These are phyloP conservation scores for Clonostachys byssicola DNA, from an alignment of 2,329 filamentous ascomycete genomes.

Conservation along the genomic window DNA sequence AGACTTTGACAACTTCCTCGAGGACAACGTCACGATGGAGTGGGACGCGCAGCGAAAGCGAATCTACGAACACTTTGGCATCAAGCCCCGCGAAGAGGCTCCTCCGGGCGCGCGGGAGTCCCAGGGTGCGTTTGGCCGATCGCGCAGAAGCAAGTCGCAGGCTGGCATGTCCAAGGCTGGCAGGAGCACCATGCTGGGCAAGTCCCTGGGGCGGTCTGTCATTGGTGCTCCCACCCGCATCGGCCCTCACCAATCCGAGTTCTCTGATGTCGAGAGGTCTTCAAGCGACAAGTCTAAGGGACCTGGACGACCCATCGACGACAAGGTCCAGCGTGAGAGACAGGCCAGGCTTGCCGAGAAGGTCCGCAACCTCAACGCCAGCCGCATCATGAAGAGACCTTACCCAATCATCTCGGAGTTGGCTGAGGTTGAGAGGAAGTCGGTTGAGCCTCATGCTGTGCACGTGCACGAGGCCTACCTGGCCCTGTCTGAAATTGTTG, in stretches of 20 bases:
- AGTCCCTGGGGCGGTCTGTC: conserved; percentile 76
- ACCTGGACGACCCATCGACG: conserved; percentile 39
- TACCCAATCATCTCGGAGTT: conserved; percentile 77
- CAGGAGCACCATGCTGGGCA: conserved; percentile 42
- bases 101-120: conserved; percentile 35
- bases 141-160: conserved; percentile 44
- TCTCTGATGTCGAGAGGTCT: conserved; percentile 63
- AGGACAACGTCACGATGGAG: conserved; percentile 91
- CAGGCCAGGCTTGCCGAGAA: conserved; percentile 77
- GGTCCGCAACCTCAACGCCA: conserved; percentile 73
- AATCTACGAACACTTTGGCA: conserved; percentile 95
- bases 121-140: conserved; percentile 56
- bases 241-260: conserved; percentile 59
- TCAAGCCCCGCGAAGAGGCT: conserved; percentile 56
- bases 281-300: conserved; percentile 47
- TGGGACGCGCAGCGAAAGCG: conserved; percentile 91
- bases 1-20: conserved; percentile 90
- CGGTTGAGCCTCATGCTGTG: conserved; percentile 65
- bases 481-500: conserved; percentile 74
- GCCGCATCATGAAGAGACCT: conserved; percentile 59
- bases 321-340: conserved; percentile 78
- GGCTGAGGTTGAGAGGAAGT: conserved; percentile 65
- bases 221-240: conserved; percentile 75
- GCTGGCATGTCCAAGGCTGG: conserved; percentile 51
- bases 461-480: conserved; percentile 80